Evolutionary conservation across 2,329 filamentous ascomycete genomes (phyloP).

Genomic region (Coniochaeta sp.): DNA sequence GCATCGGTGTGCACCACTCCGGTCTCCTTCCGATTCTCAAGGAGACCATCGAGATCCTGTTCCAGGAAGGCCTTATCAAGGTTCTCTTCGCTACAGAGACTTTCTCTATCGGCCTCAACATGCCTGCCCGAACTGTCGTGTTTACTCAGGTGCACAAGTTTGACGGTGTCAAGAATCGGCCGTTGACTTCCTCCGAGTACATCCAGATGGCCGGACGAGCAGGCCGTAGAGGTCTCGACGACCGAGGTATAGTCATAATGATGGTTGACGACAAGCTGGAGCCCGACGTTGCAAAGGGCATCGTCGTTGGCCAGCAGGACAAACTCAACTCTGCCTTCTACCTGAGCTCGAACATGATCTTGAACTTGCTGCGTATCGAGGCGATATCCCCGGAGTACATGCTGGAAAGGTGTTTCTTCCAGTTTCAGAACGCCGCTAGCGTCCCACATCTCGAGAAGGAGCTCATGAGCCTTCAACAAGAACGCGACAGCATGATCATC

Average conservation of each 20-base stretch:
- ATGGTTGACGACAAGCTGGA: conserved; percentile 98
- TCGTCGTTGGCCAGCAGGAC: conserved; percentile 94
- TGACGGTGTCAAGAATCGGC: conserved; percentile 72
- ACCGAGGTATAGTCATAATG: conserved; percentile 98
- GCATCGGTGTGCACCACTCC: conserved; percentile 96
- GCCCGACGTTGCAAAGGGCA: conserved; percentile 84
- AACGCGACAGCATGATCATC: conserved; percentile 67
- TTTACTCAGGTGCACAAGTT: conserved; percentile 96
- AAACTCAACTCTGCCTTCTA: conserved; percentile 97
- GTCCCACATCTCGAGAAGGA: conserved; percentile 80
- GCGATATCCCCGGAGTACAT: conserved; percentile 98
- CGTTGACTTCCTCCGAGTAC: conserved; percentile 91
- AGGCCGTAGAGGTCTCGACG: conserved; percentile 92
- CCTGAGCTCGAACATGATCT: conserved; percentile 97
- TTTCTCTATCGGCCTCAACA: conserved; percentile 97
- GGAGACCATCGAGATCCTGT: conserved; percentile 97
- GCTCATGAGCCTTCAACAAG: conserved; percentile 67
- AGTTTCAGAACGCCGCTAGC: conserved; percentile 92
- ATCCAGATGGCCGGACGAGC: conserved; percentile 98
- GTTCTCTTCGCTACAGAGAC: conserved; percentile 97
- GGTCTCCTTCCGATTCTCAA: conserved; percentile 92
- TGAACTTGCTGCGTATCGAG: conserved; percentile 94
- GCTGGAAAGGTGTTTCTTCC: conserved; percentile 96
- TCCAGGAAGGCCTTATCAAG: conserved; percentile 97
- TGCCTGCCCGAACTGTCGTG: conserved; percentile 99